Conservation (phyloP, 2,329 filamentous ascomycete species). For the Aspergillus alliaceus region DNA sequence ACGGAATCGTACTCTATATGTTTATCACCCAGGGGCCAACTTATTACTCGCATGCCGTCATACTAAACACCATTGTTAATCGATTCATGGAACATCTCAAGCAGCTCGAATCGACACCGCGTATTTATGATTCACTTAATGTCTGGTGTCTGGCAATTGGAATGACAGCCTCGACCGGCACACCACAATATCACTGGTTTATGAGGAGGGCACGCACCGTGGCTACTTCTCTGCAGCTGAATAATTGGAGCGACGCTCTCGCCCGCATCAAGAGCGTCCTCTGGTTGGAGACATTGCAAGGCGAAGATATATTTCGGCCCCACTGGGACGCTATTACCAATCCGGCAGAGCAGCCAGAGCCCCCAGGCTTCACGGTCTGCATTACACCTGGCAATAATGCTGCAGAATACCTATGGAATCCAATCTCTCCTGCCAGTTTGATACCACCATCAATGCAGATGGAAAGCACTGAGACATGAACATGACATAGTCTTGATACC, state of each 20-base stretch:
- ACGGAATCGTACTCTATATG: constrained; percentile 52
- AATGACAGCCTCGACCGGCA: constrained; percentile 31
- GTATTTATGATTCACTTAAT: constrained; percentile 26
- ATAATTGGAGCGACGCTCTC: constrained; percentile 9
- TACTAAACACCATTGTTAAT: constrained; percentile 37
- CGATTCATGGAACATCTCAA: constrained; percentile 35
- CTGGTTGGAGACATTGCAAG: constrained; percentile 20
- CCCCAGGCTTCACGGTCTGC: neutral
- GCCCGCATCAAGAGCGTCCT: constrained; percentile 16
- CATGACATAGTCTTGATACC: neutral
- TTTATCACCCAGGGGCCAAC: constrained; percentile 56
- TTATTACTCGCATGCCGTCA: constrained; percentile 54
- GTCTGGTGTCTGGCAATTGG: constrained; percentile 49
- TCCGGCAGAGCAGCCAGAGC: neutral
- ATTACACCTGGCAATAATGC: neutral
- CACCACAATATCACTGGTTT: constrained; percentile 19
- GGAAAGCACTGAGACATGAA: neutral
- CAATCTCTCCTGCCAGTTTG: neutral
- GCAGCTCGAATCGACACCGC: constrained; percentile 8
- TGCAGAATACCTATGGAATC: neutral
- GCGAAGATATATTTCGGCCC: constrained; percentile 16
- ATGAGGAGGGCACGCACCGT: constrained; percentile 9
- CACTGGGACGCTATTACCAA: constrained; percentile 21
- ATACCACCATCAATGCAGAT: neutral
- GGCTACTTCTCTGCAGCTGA: constrained; percentile 13